Conservation (phyloP, 1,284 basidiomycete genomes). For the Fomitopsis pinicola region DNA sequence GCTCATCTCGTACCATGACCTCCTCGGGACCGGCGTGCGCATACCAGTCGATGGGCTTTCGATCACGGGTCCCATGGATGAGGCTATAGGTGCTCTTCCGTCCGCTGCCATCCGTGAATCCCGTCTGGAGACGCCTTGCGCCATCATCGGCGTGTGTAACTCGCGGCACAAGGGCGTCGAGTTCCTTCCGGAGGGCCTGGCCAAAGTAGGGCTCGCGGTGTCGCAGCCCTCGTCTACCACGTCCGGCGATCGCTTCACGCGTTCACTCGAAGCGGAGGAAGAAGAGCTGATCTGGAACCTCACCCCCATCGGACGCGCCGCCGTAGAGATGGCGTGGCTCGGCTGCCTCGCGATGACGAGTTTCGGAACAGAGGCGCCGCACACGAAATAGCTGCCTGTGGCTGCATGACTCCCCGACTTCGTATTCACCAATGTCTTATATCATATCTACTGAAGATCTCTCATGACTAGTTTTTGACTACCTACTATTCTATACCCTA, state of each 20-base stretch:
- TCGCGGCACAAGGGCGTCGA: slow-evolving; percentile 62
- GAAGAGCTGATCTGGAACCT: slow-evolving; percentile 39
- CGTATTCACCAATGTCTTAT: not conserved
- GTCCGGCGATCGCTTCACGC: slow-evolving; percentile 17
- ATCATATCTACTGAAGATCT: not conserved
- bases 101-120: slow-evolving; percentile 28
- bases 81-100: slow-evolving; percentile 46
- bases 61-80: slow-evolving; percentile 55
- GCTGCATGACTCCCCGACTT: not conserved
- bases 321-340: slow-evolving; percentile 79
- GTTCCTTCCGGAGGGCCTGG: slow-evolving; percentile 65
- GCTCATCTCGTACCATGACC: slow-evolving; percentile 60
- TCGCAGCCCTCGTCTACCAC: slow-evolving; percentile 14
- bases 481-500: not conserved
- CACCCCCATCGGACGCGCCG: slow-evolving; percentile 71
- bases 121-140: slow-evolving; percentile 28
- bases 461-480: not conserved
- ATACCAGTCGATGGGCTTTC: slow-evolving; percentile 67
- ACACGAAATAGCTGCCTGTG: not conserved
- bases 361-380: slow-evolving; percentile 31
- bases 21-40: slow-evolving; percentile 66
- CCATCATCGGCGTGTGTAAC: slow-evolving; percentile 58
- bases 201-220: slow-evolving; percentile 58
- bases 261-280: slow-evolving; percentile 30
- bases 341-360: slow-evolving; percentile 74